These are phyloP conservation scores for Tremellales sp. DNA, from an alignment of 1,284 basidiomycete species.

Conservation along the genomic window DNA sequence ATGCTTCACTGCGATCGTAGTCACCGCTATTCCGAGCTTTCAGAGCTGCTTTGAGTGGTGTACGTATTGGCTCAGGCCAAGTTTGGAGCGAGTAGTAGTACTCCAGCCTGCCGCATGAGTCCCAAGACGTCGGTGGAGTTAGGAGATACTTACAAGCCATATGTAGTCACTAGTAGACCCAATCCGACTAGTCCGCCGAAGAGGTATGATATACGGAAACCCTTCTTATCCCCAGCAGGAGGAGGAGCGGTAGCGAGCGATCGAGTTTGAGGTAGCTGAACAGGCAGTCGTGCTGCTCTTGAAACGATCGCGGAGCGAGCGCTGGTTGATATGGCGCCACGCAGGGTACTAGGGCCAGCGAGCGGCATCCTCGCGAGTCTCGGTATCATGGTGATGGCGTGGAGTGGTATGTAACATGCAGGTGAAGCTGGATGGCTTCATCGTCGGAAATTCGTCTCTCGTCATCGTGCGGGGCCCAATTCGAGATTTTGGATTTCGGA, in stretches of 20 bases:
- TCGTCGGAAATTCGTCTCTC: background rate
- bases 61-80: slow-evolving; percentile 45
- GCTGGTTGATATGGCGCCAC: too few species aligned
- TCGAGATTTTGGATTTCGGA: background rate
- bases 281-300: background rate
- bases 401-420: too few species aligned
- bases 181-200: slow-evolving; percentile 41
- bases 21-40: slow-evolving; percentile 41
- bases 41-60: slow-evolving; percentile 40
- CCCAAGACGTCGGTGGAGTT: background rate
- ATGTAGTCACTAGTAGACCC: slow-evolving; percentile 45
- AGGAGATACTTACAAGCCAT: slow-evolving; percentile 39
- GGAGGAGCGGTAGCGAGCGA: background rate
- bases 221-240: background rate
- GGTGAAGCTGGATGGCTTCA: too few species aligned
- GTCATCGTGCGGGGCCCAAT: background rate
- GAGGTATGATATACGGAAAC: slow-evolving; percentile 20
- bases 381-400: too few species aligned
- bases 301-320: too few species aligned
- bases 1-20: slow-evolving; percentile 34
- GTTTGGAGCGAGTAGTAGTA: slow-evolving; percentile 44
- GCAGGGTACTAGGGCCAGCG: too few species aligned
- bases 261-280: background rate
- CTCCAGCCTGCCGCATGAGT: slow-evolving; percentile 34
- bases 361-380: too few species aligned